phyloP scores from a whole-genome alignment of 805 yeast genomes.

The Starmerella stigmatis region DNA sequence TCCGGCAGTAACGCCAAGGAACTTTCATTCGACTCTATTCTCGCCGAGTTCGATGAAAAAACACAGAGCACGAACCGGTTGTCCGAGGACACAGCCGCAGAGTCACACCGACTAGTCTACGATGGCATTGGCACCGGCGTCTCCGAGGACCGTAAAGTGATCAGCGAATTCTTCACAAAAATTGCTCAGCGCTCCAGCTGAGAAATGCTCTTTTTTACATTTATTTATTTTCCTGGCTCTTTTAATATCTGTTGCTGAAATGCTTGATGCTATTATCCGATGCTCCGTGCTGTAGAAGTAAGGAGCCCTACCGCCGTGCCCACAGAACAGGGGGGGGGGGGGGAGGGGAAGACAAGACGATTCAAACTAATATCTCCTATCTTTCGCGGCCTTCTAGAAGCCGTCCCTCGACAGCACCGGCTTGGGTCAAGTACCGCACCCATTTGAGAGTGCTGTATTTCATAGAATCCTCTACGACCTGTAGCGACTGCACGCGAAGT shows the following conservation, averaged over 20 bases:
- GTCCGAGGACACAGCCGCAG: background rate
- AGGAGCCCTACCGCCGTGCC: background rate
- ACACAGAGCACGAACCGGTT: background rate
- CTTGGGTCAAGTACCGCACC: slow-evolving; percentile 68
- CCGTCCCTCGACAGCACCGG: slow-evolving; percentile 75
- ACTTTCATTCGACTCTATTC: background rate
- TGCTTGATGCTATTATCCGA: background rate
- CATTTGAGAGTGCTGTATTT: slow-evolving; percentile 70
- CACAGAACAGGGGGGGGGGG: too few species aligned
- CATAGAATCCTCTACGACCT: slow-evolving; percentile 44
- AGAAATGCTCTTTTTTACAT: background rate
- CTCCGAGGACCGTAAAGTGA: slow-evolving; percentile 13
- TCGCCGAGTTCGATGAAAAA: slow-evolving; percentile 1
- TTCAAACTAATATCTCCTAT: too few species aligned
- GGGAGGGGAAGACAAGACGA: too few species aligned
- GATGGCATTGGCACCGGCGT: background rate
- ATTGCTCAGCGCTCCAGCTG: slow-evolving; percentile 7
- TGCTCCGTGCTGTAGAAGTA: background rate
- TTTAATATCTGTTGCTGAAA: background rate
- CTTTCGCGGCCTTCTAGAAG: background rate
- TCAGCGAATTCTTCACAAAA: slow-evolving; percentile 17
- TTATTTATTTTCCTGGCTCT: background rate
- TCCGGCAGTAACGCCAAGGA: background rate
- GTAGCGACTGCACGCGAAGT: slow-evolving; percentile 58
- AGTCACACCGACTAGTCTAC: slow-evolving; percentile 1